A percentile compares a stretch with the other conserved stretches of the same genome.
Conservation (phyloP, 169 alveolate species). For the Fabrea salina region DNA sequence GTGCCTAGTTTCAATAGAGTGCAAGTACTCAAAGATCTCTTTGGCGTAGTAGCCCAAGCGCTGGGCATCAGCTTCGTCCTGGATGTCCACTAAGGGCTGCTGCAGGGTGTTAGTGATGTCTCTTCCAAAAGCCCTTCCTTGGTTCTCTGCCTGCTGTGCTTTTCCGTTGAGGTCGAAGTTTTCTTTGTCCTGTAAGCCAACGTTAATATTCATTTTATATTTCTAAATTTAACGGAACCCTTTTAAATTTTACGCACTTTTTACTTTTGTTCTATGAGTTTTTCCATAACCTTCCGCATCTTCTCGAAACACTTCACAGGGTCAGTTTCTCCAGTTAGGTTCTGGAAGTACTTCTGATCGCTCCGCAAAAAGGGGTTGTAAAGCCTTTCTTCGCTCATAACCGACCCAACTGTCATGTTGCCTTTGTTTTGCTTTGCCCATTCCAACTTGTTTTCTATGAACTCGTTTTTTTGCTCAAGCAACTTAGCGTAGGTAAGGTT, state of each 20-base stretch:
- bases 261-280: background rate
- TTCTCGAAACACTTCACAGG: slow-evolving; percentile 47
- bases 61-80: background rate
- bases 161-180: background rate
- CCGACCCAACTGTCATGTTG: slow-evolving; percentile 35
- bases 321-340: slow-evolving; percentile 46
- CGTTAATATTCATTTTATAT: too few species aligned
- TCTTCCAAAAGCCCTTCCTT: background rate
- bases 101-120: slow-evolving; percentile 9
- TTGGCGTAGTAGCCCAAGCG: background rate
- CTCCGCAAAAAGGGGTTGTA: slow-evolving; percentile 58
- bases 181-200: background rate
- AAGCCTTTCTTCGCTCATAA: slow-evolving; percentile 49
- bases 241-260: background rate
- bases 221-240: too few species aligned
- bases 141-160: background rate
- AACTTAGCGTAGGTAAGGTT: slow-evolving; percentile 45
- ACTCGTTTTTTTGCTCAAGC: slow-evolving; percentile 53
- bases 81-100: background rate
- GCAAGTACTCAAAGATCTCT: background rate
- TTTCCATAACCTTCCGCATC: slow-evolving; percentile 40
- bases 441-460: slow-evolving; percentile 39
- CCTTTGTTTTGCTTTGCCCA: slow-evolving; percentile 18
- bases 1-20: background rate
- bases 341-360: slow-evolving; percentile 26